Evolutionary conservation across 257 asterid genomes (phyloP), one percentile per base, ranked within the genome.

Genomic region (Jacaranda copaia): DNA sequence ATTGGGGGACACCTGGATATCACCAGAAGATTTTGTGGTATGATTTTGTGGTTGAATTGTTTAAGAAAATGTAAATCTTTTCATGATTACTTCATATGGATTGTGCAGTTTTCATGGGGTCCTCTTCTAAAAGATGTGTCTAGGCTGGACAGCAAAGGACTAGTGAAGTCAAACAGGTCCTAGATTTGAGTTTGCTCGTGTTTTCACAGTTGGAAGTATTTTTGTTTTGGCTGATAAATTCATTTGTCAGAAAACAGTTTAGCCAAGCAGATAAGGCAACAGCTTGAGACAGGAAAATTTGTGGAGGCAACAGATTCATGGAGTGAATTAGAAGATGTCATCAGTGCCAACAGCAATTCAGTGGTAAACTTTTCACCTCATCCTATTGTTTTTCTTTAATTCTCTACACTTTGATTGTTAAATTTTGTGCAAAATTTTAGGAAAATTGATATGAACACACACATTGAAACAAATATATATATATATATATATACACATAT

Each of bases 21-120:
- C 99, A 70, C 98, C 99, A 8, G 98, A 90, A 81, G 98, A 96
- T 88, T 96, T 86, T 86, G 92, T 88, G 91, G 99, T 96, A 84
- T 49, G 80, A 53, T 25, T 63, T 68, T 56, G 14, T 60, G 6
- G 15, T 39, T 8, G 4, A 25, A 18, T 66, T 55, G 9, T 59
- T 2, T 2, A 7, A 19, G 14, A 3, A 14, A 13, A 65, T 55
- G 6, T 59, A 1, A 20, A 58, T 9, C 18, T 5, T 58, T 9
- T 53, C n/a, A 40, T 70, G 43, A 13, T 59, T 25, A 25, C 32
- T 76, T 82, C 43, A 79, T 56, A 45, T 81, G 81, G 32, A 48
- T 68, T 32, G 56, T 88, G 82, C 89, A 95, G 98, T 82, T 89
- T 59, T 88, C 94, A 76, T 96, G 99, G 99, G 99, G 99, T 70